These are phyloP conservation scores for Fusarium sp. DNA, from an alignment of 2,329 filamentous ascomycete species.

Conservation along the genomic window DNA sequence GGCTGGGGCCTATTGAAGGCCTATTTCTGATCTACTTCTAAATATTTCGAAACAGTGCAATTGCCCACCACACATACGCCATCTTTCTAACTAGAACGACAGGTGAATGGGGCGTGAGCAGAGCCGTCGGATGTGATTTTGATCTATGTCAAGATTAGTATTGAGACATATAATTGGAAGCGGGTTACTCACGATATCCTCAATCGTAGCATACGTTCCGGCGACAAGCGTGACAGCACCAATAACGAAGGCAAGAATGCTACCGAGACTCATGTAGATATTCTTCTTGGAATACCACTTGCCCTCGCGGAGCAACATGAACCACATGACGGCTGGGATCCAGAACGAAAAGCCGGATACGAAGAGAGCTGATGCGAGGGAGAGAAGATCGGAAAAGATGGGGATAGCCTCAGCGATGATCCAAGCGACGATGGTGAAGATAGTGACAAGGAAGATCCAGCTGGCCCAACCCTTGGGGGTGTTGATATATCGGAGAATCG, in stretches of 20 bases:
- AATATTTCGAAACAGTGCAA: background rate
- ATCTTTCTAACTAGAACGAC: constrained; percentile 18
- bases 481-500: constrained; percentile 31
- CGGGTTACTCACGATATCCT: constrained; percentile 29
- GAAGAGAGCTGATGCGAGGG: constrained; percentile 29
- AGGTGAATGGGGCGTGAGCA: constrained; percentile 41
- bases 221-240: constrained; percentile 33
- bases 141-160: constrained; percentile 19
- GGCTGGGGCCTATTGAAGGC: background rate
- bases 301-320: constrained; percentile 30
- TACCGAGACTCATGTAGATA: constrained; percentile 25
- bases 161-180: rapidly evolving
- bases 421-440: constrained; percentile 35
- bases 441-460: constrained; percentile 28
- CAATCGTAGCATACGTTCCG: constrained; percentile 35
- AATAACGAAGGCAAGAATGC: constrained; percentile 33
- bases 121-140: constrained; percentile 25
- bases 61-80: background rate
- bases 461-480: constrained; percentile 33
- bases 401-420: constrained; percentile 35
- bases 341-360: constrained; percentile 36
- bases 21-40: background rate
- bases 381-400: constrained; percentile 35
- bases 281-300: constrained; percentile 37
- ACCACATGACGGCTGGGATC: constrained; percentile 36